Evolutionary conservation across 176 grass and related monocot species (phyloP).

Genomic region (Eragrostis curvula): DNA sequence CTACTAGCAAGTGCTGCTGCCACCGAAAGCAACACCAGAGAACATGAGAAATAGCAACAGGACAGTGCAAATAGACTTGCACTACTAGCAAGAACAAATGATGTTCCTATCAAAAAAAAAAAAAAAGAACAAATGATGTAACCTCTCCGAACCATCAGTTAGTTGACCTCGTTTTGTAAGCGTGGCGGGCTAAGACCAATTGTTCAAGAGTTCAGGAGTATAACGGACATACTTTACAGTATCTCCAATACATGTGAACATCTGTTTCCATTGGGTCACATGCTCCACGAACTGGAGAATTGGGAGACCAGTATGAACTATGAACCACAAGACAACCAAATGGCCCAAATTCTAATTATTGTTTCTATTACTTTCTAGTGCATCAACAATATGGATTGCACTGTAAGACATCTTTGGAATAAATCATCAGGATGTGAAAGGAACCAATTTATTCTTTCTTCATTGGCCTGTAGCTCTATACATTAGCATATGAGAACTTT

Average conservation of each 20-base stretch:
- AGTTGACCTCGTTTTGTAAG: neutral
- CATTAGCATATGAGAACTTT: conserved; percentile 26
- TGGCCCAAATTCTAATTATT: neutral
- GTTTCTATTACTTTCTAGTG: conserved; percentile 13
- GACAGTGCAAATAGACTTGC: neutral
- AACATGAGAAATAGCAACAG: neutral
- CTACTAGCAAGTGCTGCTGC: neutral
- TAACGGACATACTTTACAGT: neutral
- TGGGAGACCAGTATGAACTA: neutral
- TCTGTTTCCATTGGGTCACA: neutral
- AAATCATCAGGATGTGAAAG: conserved; percentile 20
- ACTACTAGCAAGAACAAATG: neutral
- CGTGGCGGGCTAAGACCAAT: neutral
- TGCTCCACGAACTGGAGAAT: neutral
- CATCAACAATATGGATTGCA: conserved; percentile 7
- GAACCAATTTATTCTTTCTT: conserved; percentile 36
- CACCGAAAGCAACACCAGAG: neutral
- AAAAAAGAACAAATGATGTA: no score
- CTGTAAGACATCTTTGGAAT: conserved; percentile 16
- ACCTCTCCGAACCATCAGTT: neutral
- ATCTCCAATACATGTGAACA: neutral
- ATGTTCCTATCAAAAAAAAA: neutral
- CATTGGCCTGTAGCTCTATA: conserved; percentile 39
- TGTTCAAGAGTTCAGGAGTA: neutral
- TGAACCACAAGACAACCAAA: neutral